phyloP scores from a whole-genome alignment of 2,329 filamentous ascomycete species.

The Colletotrichum tropicale region DNA sequence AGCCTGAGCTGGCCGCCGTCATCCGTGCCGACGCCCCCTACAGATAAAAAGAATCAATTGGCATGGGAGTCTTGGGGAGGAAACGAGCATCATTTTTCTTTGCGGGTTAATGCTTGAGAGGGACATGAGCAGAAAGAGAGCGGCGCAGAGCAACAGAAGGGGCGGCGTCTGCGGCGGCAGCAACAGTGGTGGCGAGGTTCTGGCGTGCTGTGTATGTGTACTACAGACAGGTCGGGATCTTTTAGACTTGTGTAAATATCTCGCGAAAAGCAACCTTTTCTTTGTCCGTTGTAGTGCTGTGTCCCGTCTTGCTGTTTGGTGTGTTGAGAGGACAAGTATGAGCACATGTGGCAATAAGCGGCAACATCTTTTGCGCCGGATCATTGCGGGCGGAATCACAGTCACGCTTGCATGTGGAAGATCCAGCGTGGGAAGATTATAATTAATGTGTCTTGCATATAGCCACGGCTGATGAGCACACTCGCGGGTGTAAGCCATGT shows the following conservation, averaged over 20 bases:
- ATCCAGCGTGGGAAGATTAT: not conserved
- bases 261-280: constrained; percentile 20
- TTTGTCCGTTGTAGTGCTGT: constrained; percentile 4
- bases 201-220: constrained; percentile 15
- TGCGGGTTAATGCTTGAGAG: not conserved
- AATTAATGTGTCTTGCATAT: not conserved
- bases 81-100: not conserved
- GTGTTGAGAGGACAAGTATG: not conserved
- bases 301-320: not conserved
- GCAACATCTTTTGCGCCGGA: not conserved
- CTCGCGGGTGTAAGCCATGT: not conserved
- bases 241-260: constrained; percentile 20
- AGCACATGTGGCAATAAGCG: not conserved
- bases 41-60: constrained; percentile 58
- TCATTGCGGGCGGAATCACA: not conserved
- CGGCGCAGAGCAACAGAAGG: not conserved
- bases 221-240: constrained; percentile 17
- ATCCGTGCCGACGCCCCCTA: constrained; percentile 94
- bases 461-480: not conserved
- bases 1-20: constrained; percentile 91
- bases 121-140: not conserved
- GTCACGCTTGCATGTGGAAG: not conserved
- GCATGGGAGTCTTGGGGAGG: not conserved
- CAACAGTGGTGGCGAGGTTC: not conserved
- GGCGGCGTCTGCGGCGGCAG: not conserved